Conservation (phyloP, 2,329 filamentous ascomycete species). For the Neonectria faginata region DNA sequence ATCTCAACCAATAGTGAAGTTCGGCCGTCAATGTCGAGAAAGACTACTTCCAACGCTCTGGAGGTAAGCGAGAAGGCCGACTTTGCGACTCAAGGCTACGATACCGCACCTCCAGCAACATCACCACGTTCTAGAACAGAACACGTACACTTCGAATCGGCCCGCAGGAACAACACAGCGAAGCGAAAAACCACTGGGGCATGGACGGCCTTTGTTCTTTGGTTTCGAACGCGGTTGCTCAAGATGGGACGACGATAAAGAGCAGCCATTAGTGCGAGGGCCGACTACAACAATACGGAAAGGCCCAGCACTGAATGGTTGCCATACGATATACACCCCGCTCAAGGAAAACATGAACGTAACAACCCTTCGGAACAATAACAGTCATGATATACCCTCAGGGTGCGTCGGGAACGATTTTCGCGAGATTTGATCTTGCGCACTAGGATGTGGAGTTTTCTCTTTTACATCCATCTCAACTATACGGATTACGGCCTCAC, state of each 20-base stretch:
- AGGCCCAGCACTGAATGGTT: not conserved
- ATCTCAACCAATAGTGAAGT: conserved; percentile 48
- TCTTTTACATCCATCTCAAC: conserved; percentile 19
- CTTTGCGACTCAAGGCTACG: conserved; percentile 61
- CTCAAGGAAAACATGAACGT: not conserved
- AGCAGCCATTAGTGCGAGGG: conserved; percentile 9
- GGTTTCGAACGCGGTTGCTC: conserved; percentile 67
- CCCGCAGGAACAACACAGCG: conserved; percentile 58
- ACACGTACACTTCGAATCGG: conserved; percentile 58
- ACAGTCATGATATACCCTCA: conserved; percentile 28
- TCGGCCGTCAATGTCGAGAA: conserved; percentile 46
- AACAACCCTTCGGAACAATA: conserved; percentile 2
- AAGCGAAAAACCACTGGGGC: conserved; percentile 72
- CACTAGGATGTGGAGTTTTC: conserved; percentile 12
- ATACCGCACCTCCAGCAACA: conserved; percentile 52
- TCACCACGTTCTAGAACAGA: conserved; percentile 51
- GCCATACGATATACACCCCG: not conserved
- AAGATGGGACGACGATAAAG: conserved; percentile 56
- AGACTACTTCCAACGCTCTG: conserved; percentile 41
- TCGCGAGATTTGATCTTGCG: conserved; percentile 7
- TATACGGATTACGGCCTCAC: conserved; percentile 27
- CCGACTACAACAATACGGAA: not conserved
- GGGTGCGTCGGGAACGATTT: conserved; percentile 11
- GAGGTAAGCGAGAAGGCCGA: conserved; percentile 55
- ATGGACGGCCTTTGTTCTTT: conserved; percentile 73